Percentiles rank a stretch among this genome's conserved stretches.
Conservation (phyloP, 1,284 basidiomycete genomes). For the Pisolithus thermaeus region DNA sequence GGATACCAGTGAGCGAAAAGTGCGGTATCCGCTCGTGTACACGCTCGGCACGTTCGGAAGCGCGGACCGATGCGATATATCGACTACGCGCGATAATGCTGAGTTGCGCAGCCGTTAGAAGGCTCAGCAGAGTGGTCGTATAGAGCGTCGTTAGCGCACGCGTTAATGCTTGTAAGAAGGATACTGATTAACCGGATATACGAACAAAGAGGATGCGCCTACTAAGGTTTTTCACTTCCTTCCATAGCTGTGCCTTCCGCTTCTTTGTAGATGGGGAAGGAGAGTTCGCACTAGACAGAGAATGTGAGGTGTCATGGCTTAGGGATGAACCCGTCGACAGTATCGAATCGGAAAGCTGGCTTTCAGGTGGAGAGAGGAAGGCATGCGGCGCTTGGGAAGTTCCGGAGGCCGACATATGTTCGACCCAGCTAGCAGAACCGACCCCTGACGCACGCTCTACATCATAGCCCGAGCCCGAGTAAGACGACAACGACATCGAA, state of each 20-base stretch:
- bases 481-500: slow-evolving; percentile 36
- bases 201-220: slow-evolving; percentile 16
- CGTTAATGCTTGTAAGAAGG: slow-evolving; percentile 58
- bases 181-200: slow-evolving; percentile 4
- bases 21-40: slow-evolving; percentile 36
- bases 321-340: slow-evolving; percentile 33
- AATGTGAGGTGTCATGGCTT: slow-evolving; percentile 15
- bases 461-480: slow-evolving; percentile 21
- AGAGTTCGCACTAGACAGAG: slow-evolving; percentile 6
- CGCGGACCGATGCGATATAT: slow-evolving; percentile 69
- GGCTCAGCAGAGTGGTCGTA: slow-evolving; percentile 71
- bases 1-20: slow-evolving; percentile 21
- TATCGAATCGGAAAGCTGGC: slow-evolving; percentile 35
- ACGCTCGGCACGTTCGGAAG: slow-evolving; percentile 58
- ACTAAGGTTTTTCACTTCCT: slow-evolving; percentile 80
- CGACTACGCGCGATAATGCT: slow-evolving; percentile 77
- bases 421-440: not conserved
- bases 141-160: slow-evolving; percentile 83
- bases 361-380: slow-evolving; percentile 10
- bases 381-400: slow-evolving; percentile 4
- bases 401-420: slow-evolving; percentile 31
- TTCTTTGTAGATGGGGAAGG: slow-evolving; percentile 25
- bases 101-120: slow-evolving; percentile 81
- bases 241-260: slow-evolving; percentile 73
- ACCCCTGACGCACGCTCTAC: slow-evolving; percentile 9